Evolutionary conservation across 495 filamentous ascomycete genomes (phyloP), one percentile per base, ranked within the genome.

Genomic region (Podospora bellae-mahoneyi): DNA sequence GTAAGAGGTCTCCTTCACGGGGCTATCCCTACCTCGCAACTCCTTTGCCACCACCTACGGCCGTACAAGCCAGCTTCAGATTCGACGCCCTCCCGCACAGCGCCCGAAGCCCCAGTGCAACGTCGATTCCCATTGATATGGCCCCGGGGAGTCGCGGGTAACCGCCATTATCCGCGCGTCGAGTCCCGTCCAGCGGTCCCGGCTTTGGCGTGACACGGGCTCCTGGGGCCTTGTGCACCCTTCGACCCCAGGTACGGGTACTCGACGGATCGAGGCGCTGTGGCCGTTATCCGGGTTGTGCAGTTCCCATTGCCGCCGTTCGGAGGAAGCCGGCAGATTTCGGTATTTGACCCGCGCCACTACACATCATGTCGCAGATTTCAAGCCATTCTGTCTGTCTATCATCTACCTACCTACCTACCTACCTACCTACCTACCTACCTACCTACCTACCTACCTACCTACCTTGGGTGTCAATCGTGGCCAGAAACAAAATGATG

Each of bases 1-100:
- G 39, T 10, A 48, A 16, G 39, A 16, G 15, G 9, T 5, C 39
- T 26, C 18, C 5, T 20, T 58, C 55, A 26, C 23, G 20, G 60
- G 30, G 48, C 19, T 28, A 27, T 19, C 27, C 54, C 19, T 16
- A 32, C 19, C 61, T 44, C 30, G 10, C 48, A 15, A 0, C n/a
- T 4, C 20, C 57, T 55, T 18, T 28, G 23, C 26, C 66, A 34
- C 61, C 23, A 71, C 66, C 62, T 75, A 73, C 73, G 73, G 73
- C 73, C 71, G 69, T 73, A 75, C 73, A 69, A 66, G 19, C 64
- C 28, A 63, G 32, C 48, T 66, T n/a, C 66, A 72, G 66, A 72
- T 67, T 63, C 53, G 66, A 71, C 65, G 64, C 58, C 32, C 61
- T 64, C 71, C 66, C 65, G 69, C 56, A 13, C 61, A 66, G 27